These are phyloP conservation scores for Aspergillus melleus DNA, from an alignment of 2,329 filamentous ascomycete species.

Conservation along the genomic window DNA sequence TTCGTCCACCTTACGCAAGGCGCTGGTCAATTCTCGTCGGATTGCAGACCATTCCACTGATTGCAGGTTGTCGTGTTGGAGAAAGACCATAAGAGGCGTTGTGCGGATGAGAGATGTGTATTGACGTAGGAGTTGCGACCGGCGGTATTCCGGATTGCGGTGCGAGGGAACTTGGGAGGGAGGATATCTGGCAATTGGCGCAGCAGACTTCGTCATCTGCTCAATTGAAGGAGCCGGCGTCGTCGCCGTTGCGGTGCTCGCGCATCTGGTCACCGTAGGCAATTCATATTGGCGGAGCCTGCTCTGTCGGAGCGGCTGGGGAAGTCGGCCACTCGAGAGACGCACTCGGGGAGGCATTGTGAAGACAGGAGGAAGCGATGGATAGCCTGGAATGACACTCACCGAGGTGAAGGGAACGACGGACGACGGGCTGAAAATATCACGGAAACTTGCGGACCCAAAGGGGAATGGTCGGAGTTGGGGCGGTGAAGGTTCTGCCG, in stretches of 20 bases:
- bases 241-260: conserved; percentile 49
- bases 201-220: conserved; percentile 45
- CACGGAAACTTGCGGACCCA: conserved; percentile 17
- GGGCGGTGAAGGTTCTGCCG: conserved; percentile 29
- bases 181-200: conserved; percentile 53
- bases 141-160: conserved; percentile 80
- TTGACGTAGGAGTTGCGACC: conserved; percentile 81
- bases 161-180: conserved; percentile 82
- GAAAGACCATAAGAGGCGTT: conserved; percentile 80
- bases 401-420: conserved; percentile 3
- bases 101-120: conserved; percentile 88
- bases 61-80: conserved; percentile 76
- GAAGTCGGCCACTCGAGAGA: conserved; percentile 38
- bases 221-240: conserved; percentile 55
- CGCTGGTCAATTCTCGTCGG: conserved; percentile 65
- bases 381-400: no score
- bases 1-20: conserved; percentile 64
- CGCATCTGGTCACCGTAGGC: conserved; percentile 40
- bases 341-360: conserved; percentile 58
- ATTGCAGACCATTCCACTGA: conserved; percentile 74
- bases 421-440: conserved; percentile 14
- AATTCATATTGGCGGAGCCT: conserved; percentile 39
- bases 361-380: background rate
- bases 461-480: conserved; percentile 13
- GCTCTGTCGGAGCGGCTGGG: conserved; percentile 37